A percentile compares a stretch with the other conserved stretches of the same genome.
Conservation (phyloP, 1,284 basidiomycete genomes). For the Heterobasidion parviporum region DNA sequence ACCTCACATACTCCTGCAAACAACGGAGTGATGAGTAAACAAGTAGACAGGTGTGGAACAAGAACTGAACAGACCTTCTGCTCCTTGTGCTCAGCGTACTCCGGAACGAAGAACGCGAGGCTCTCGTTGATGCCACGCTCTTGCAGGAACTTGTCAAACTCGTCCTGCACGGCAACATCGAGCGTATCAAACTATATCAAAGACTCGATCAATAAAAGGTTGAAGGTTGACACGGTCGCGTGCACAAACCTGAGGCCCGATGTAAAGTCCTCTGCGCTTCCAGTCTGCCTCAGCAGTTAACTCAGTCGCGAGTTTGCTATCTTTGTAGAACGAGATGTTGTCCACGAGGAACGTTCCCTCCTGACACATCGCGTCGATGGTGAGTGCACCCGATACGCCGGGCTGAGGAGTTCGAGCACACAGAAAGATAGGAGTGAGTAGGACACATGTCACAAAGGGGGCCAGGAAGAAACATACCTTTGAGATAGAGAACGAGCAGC, state of each 20-base stretch:
- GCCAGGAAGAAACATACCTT: conserved; percentile 44
- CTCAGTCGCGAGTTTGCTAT: conserved; percentile 66
- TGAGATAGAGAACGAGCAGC: conserved; percentile 75
- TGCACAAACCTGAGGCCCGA: conserved; percentile 78
- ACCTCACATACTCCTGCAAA: conserved; percentile 81
- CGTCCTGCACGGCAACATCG: conserved; percentile 79
- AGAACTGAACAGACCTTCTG: conserved; percentile 55
- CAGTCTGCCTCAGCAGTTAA: conserved; percentile 88
- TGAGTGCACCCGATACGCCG: conserved; percentile 54
- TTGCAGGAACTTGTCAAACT: conserved; percentile 76
- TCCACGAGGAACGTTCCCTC: conserved; percentile 84
- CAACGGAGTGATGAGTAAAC: not conserved
- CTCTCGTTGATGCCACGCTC: conserved; percentile 85
- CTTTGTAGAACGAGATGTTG: conserved; percentile 83
- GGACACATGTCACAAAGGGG: not conserved
- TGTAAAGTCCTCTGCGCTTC: conserved; percentile 85
- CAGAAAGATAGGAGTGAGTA: conserved; percentile 3
- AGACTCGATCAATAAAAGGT: not conserved
- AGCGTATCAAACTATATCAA: conserved; percentile 76
- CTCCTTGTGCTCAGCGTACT: conserved; percentile 84
- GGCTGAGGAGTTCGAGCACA: conserved; percentile 21
- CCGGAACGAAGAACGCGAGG: conserved; percentile 76
- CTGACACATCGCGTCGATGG: conserved; percentile 75
- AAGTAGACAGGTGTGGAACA: not conserved
- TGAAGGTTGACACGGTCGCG: not conserved